Evolutionary conservation across 805 yeast species (phyloP).

Genomic region (Metschnikowia arizonensis): DNA sequence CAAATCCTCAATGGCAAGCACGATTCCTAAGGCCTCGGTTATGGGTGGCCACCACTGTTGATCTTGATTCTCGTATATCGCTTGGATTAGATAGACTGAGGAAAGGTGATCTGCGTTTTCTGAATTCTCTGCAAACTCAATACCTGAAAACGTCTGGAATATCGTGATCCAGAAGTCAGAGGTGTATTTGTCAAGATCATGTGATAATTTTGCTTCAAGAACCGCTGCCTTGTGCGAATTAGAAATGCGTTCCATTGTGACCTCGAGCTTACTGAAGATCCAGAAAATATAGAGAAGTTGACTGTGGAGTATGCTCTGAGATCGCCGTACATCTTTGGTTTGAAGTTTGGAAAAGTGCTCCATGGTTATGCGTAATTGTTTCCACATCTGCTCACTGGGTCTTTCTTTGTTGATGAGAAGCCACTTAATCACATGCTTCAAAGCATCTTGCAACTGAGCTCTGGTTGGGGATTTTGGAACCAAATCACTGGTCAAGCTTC

Average conservation of each 20-base stretch:
- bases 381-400: slow-evolving; percentile 21
- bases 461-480: slow-evolving; percentile 1
- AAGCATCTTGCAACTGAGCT: slow-evolving; percentile 18
- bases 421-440: slow-evolving; percentile 30
- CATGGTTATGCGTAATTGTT: slow-evolving; percentile 13
- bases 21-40: slow-evolving; percentile 17
- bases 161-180: slow-evolving; percentile 22
- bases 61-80: slow-evolving; percentile 13
- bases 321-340: slow-evolving; percentile 11
- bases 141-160: slow-evolving; percentile 18
- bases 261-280: slow-evolving; percentile 11
- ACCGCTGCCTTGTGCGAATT: not conserved
- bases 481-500: slow-evolving; percentile 12
- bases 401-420: slow-evolving; percentile 27
- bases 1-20: slow-evolving; percentile 1
- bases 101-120: slow-evolving; percentile 9
- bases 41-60: slow-evolving; percentile 29
- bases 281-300: slow-evolving; percentile 13
- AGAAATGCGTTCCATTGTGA: not conserved
- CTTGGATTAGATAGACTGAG: slow-evolving; percentile 21
- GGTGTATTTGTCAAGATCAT: slow-evolving; percentile 7
- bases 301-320: slow-evolving; percentile 11
- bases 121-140: slow-evolving; percentile 12
- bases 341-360: slow-evolving; percentile 17
- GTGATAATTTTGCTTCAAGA: not conserved